Percentiles rank a stretch among this genome's conserved stretches.
phyloP scores from a whole-genome alignment of 169 alveolate genomes.

The Besnoitia besnoiti region DNA sequence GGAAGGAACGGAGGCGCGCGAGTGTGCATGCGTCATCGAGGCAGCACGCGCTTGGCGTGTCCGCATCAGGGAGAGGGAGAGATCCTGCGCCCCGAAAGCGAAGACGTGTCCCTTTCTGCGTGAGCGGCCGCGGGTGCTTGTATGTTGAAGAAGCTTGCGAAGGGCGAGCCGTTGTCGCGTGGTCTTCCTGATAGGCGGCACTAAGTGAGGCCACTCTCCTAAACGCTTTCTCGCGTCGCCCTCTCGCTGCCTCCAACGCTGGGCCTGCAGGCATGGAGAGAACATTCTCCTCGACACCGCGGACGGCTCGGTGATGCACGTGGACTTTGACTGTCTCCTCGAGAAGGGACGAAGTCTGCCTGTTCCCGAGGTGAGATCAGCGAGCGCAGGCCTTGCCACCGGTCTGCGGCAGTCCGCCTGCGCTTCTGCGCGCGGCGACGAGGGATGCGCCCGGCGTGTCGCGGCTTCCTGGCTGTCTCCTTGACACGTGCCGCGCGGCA shows the following conservation, averaged over 20 bases:
- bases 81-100: too few species aligned
- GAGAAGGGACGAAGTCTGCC: constrained; percentile 96
- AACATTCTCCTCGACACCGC: constrained; percentile 93
- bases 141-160: too few species aligned
- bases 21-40: neutral
- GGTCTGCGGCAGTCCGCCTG: neutral
- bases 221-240: neutral
- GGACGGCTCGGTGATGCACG: constrained; percentile 94
- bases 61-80: too few species aligned
- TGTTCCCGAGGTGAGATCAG: constrained; percentile 89
- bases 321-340: constrained; percentile 98
- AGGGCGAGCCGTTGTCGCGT: too few species aligned
- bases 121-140: too few species aligned
- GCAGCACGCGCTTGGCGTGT: neutral
- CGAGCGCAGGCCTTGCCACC: neutral
- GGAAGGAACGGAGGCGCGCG: neutral
- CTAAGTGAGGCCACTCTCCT: too few species aligned
- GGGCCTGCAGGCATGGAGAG: constrained; percentile 90
- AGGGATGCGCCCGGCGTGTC: neutral
- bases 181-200: too few species aligned
- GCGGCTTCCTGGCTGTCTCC: too few species aligned
- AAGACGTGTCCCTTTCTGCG: too few species aligned
- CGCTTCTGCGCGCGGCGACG: neutral
- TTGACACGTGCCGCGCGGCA: too few species aligned
- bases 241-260: neutral